Conservation (phyloP, 495 filamentous ascomycete genomes). For the Aspergillus kassunensis region DNA sequence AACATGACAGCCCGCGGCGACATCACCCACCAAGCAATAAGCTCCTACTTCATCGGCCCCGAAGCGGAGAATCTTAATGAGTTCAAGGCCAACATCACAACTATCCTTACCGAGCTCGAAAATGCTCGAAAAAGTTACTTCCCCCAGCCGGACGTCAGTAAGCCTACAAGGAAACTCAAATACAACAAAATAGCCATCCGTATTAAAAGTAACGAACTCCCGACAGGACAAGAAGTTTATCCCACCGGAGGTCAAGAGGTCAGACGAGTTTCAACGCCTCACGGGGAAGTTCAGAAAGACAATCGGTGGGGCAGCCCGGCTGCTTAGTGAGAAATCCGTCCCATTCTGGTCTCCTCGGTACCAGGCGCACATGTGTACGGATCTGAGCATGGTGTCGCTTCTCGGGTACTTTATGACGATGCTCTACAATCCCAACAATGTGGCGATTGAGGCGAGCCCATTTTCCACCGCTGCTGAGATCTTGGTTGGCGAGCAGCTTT, state of each 20-base stretch:
- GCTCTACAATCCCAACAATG: constrained; percentile 50
- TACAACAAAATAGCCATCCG: too few relatives aligned
- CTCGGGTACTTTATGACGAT: constrained; percentile 48
- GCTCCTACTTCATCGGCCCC: constrained; percentile 40
- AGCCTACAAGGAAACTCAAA: too few relatives aligned
- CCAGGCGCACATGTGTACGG: constrained; percentile 43
- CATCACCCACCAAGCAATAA: constrained; percentile 32
- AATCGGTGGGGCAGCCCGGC: constrained; percentile 10
- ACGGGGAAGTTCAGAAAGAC: constrained; percentile 25
- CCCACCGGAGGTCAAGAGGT: constrained; percentile 21
- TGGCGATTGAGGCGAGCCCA: constrained; percentile 43
- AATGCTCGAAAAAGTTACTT: constrained; percentile 28
- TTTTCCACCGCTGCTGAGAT: constrained; percentile 39
- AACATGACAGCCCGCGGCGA: background rate
- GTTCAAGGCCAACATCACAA: constrained; percentile 32
- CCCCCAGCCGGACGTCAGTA: constrained; percentile 11
- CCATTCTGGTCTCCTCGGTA: constrained; percentile 14
- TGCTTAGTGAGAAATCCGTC: constrained; percentile 21
- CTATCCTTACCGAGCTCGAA: constrained; percentile 31
- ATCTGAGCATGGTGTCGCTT: constrained; percentile 30
- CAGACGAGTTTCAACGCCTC: constrained; percentile 22
- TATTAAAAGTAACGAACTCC: background rate
- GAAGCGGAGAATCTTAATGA: constrained; percentile 36
- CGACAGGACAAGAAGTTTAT: constrained; percentile 26
- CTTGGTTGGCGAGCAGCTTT: constrained; percentile 44